Evolutionary conservation across 768 basidiomycete species (phyloP).

Genomic region (Tephrocybe sp.): DNA sequence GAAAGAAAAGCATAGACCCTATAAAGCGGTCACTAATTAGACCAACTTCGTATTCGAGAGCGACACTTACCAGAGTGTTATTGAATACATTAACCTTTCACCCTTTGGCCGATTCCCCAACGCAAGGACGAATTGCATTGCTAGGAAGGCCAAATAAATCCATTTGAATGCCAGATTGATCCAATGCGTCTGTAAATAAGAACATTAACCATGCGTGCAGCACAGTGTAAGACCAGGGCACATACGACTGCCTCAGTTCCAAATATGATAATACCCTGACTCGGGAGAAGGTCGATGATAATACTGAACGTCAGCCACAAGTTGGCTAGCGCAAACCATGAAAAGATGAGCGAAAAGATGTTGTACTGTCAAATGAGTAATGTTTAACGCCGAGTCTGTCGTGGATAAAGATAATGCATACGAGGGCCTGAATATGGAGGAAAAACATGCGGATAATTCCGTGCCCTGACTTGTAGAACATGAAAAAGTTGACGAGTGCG

Average conservation of each 20-base stretch:
- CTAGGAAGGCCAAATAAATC: slow-evolving; percentile 85
- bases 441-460: slow-evolving; percentile 94
- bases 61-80: slow-evolving; percentile 66
- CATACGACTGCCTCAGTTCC: slow-evolving; percentile 70
- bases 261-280: slow-evolving; percentile 57
- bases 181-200: slow-evolving; percentile 73
- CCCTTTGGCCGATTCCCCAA: slow-evolving; percentile 86
- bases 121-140: slow-evolving; percentile 66
- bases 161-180: slow-evolving; percentile 81
- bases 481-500: slow-evolving; percentile 90
- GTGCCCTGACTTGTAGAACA: slow-evolving; percentile 84
- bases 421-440: slow-evolving; percentile 90
- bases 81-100: slow-evolving; percentile 69
- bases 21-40: slow-evolving; percentile 8
- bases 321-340: slow-evolving; percentile 92
- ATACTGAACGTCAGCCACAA: slow-evolving; percentile 96
- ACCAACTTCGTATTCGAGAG: neutral
- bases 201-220: neutral
- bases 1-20: slow-evolving; percentile 86
- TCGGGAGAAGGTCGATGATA: slow-evolving; percentile 84
- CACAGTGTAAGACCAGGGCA: slow-evolving; percentile 7
- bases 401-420: slow-evolving; percentile 35
- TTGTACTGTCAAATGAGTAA: slow-evolving; percentile 61
- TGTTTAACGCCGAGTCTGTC: neutral
- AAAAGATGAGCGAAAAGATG: slow-evolving; percentile 79